A percentile compares a stretch with the other conserved stretches of the same genome.
These are phyloP conservation scores for Dactylella cylindrospora DNA, from an alignment of 2,329 filamentous ascomycete genomes.

Conservation along the genomic window DNA sequence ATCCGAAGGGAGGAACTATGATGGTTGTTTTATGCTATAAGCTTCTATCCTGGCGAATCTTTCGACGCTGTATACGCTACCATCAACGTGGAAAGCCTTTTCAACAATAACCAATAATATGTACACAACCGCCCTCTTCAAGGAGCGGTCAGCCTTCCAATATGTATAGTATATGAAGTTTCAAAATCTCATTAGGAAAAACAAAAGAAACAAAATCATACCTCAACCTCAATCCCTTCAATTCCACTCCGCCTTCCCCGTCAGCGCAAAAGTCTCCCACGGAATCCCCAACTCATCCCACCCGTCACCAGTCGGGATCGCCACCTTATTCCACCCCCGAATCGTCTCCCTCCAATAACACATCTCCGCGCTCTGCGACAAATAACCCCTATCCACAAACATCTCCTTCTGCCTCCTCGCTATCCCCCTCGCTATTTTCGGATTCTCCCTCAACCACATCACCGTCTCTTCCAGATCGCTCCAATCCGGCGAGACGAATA, in stretches of 20 bases:
- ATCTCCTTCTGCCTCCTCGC: conserved; percentile 56
- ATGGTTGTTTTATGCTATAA: too few relatives aligned
- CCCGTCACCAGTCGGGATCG: conserved; percentile 50
- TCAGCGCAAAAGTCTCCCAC: conserved; percentile 31
- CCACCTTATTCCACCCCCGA: conserved; percentile 56
- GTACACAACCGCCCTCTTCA: too few relatives aligned
- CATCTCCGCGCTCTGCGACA: conserved; percentile 58
- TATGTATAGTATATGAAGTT: background rate
- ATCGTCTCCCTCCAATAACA: conserved; percentile 60
- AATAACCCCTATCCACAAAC: conserved; percentile 55
- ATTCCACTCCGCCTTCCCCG: conserved; percentile 5
- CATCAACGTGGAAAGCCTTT: too few relatives aligned
- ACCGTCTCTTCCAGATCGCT: conserved; percentile 57
- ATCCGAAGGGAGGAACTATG: too few relatives aligned
- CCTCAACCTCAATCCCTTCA: background rate
- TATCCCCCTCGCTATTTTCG: conserved; percentile 53
- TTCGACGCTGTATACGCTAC: too few relatives aligned
- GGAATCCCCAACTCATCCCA: conserved; percentile 41
- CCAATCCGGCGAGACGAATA: conserved; percentile 60
- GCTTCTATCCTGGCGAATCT: too few relatives aligned
- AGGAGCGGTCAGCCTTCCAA: too few relatives aligned
- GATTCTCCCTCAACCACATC: conserved; percentile 55
- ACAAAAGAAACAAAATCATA: background rate
- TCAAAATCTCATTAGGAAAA: background rate
- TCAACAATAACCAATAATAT: too few relatives aligned